phyloP scores from a whole-genome alignment of 2,329 filamentous ascomycete genomes.

The Fusarium equiseti region DNA sequence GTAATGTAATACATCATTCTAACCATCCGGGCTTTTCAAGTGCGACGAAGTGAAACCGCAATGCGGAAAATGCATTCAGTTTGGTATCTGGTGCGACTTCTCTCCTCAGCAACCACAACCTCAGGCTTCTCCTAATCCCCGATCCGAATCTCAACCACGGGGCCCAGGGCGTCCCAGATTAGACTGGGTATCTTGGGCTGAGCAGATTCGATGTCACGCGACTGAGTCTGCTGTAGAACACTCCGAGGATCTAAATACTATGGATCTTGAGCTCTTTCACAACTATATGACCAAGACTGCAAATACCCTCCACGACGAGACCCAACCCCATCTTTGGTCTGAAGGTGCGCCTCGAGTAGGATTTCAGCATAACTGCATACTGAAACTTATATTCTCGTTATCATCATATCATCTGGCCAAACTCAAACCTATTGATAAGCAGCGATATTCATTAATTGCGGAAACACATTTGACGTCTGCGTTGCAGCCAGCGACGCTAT shows the following conservation, averaged over 20 bases:
- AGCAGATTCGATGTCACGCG: neutral
- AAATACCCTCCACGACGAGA: neutral
- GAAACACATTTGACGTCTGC: neutral
- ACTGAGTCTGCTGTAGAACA: neutral
- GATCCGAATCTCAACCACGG: neutral
- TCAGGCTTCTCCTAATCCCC: neutral
- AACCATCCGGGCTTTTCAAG: neutral
- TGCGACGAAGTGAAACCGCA: neutral
- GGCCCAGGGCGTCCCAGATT: neutral
- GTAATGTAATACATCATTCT: neutral
- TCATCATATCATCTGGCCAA: neutral
- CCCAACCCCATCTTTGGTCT: neutral
- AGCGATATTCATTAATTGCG: neutral
- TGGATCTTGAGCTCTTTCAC: neutral
- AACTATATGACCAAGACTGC: neutral
- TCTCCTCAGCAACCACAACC: neutral
- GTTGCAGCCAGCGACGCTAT: neutral
- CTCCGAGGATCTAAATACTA: neutral
- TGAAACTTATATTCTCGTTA: neutral
- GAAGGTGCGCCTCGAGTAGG: neutral
- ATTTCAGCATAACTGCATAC: neutral
- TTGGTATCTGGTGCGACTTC: neutral
- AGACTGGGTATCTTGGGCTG: neutral
- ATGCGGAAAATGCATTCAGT: neutral
- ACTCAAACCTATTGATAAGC: neutral